phyloP scores from a whole-genome alignment of 1,284 basidiomycete species.

The Serendipita sp. region DNA sequence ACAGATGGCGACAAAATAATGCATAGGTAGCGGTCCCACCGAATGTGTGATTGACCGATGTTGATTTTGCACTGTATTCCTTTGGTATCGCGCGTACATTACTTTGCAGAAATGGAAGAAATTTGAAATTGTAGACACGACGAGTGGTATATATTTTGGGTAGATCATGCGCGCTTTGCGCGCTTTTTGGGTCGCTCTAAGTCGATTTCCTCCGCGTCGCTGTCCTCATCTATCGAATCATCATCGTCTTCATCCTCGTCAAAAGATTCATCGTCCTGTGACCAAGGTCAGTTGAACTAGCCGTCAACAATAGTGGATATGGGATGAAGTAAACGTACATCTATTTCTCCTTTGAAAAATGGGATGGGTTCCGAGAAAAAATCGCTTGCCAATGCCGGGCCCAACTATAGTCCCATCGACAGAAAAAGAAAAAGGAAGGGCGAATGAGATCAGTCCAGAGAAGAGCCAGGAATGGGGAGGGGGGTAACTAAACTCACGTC shows the following conservation, averaged over 20 bases:
- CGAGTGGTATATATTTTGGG: not conserved
- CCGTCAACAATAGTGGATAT: too few species aligned
- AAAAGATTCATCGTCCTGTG: constrained; percentile 22
- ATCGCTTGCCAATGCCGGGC: constrained; percentile 56
- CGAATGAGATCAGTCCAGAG: not conserved
- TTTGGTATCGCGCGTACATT: too few species aligned
- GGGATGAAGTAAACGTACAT: not conserved
- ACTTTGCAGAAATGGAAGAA: not conserved
- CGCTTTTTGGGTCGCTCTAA: constrained; percentile 54
- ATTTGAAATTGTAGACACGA: not conserved
- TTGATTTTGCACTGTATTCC: too few species aligned
- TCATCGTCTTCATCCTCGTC: constrained; percentile 45
- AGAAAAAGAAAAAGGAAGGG: not conserved
- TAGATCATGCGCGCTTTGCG: not conserved
- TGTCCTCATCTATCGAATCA: constrained; percentile 34
- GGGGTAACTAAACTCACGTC: constrained; percentile 38
- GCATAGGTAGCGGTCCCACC: constrained; percentile 11
- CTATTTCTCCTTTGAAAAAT: constrained; percentile 54
- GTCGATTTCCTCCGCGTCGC: constrained; percentile 66
- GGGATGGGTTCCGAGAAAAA: constrained; percentile 65
- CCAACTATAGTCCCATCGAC: constrained; percentile 33
- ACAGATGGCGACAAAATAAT: constrained; percentile 14
- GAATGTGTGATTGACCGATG: too few species aligned
- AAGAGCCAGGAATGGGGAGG: not conserved
- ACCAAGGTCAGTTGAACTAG: not conserved